Base-by-base conservation (phyloP, 139 green algal species). In the Tetradesmus obliquus region DNA sequence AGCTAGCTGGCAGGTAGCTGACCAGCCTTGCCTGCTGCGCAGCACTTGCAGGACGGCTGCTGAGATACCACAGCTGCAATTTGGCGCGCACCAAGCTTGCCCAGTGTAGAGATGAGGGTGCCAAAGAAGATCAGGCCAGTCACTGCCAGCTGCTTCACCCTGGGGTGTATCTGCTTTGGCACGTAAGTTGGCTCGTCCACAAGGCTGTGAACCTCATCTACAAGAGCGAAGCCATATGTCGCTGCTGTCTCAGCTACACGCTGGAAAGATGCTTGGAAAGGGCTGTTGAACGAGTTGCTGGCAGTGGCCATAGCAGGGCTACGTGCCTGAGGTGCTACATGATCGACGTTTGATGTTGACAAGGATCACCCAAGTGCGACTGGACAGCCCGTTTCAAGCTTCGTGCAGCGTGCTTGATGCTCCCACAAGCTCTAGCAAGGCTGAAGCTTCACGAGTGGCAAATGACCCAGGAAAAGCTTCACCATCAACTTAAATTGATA, bases 121-220 rank as follows among this genome's bases (percentile, higher is more conserved):
- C 87, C 87, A 58, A 76, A 86, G 55, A 85, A 60, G 55, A 91
- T 85, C 13, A 91, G 76, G 8, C 87, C 87, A 71, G 51, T 45
- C 55, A 90, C 72, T 32, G 53, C 54, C 4, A 90, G 22, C 22
- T 79, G 53, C 57, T 60, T 58, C 55, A 84, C 22, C 86, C 69
- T 53, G 4, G 84, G 24, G 24, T 88, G 60, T 71, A 71, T 71
- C 60, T 71, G 60, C 60, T 71, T 71, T 3, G 9, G 60, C 60
- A 71, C 60, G 60, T 71, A 24, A 32, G 15, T 8, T 86, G 80
- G 80, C 15, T 84, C 55, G 72, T 90, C 86, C 5, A 90, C 51
- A n/a, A 90, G 71, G 51, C 19, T 84, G 19, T 90, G 86, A n/a
- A 90, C 72, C 60, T 88, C 84, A 58, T 88, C 84, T 0, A 79